These are phyloP conservation scores for Dunaliella sp. DNA, from an alignment of 139 green algal species.

Conservation along the genomic window DNA sequence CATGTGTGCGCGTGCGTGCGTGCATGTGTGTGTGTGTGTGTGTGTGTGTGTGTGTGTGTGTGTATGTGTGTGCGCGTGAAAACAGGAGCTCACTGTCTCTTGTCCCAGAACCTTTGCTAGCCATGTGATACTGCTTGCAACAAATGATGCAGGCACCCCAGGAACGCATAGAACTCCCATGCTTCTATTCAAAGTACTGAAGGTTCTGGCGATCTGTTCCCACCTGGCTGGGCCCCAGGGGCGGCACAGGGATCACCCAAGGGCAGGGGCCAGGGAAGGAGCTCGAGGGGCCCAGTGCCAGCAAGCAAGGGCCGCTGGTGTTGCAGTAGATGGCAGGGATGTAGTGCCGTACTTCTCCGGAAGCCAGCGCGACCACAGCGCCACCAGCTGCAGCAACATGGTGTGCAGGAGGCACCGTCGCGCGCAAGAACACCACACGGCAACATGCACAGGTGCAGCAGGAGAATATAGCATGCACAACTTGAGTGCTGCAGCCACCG, in stretches of 20 bases:
- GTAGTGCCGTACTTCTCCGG: slow-evolving; percentile 18
- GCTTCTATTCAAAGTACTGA: too few species aligned
- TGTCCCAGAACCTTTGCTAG: too few species aligned
- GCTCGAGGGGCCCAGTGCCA: neutral
- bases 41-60: neutral
- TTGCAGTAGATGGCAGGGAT: neutral
- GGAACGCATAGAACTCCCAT: too few species aligned
- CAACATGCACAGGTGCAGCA: too few species aligned
- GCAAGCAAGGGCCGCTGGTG: neutral
- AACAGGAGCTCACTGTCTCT: neutral
- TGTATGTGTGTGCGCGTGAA: neutral
- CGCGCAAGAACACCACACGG: too few species aligned
- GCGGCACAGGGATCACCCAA: slow-evolving; percentile 1
- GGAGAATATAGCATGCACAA: too few species aligned
- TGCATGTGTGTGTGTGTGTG: neutral
- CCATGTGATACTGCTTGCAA: too few species aligned
- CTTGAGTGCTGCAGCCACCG: too few species aligned
- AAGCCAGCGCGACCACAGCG: slow-evolving; percentile 31
- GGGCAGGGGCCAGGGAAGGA: slow-evolving; percentile 14
- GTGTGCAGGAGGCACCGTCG: too few species aligned
- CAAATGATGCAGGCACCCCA: too few species aligned
- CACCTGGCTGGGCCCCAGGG: neutral
- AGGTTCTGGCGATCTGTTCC: neutral
- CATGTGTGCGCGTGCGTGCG: neutral
- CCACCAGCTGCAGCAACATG: slow-evolving; percentile 6